Evolutionary conservation across 2,329 filamentous ascomycete species (phyloP), one percentile per base, ranked within the genome.

Genomic region (Hypoxylon sp.): DNA sequence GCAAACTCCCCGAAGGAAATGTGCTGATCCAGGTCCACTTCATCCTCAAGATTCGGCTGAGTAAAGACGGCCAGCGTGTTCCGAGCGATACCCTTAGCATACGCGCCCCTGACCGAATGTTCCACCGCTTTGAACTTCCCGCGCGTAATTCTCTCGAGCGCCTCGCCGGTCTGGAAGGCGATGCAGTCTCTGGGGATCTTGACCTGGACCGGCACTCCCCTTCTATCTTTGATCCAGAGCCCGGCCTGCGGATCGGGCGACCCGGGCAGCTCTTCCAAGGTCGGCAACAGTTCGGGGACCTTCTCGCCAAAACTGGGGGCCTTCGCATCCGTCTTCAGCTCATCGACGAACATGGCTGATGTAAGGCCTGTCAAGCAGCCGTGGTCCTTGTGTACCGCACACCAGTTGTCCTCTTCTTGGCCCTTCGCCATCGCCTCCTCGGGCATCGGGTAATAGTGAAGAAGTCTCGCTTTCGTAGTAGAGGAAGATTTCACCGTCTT

Each of bases 11-110:
- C 91, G 84, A 94, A 94, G 39, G 86, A 90, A 59, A 88, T 82
- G 37, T 86, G 84, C 71, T 87, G 83, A 74, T 85, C 81, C 60
- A 87, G 84, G 73, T 94, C 91, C 13, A 94, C 90, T 78, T 88
- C 85, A 70, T 94, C 91, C 71, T 87, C 91, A 63, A 98, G 78
- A 80, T 97, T 97, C 22, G 95, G 95, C 84, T 99, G 95, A 61
- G 94, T 99, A 74, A 98, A 99, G 8, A 98, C 93, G 0, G 95
- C 95, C 69, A 99, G 79, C 8, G 95, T 99, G 79, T 98, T 98
- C 62, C 91, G 82, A 26, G 91, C 91, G 62, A 94, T 84, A 26
- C 81, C 79, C 46, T 82, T 84, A 1, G 85, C 81, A 68, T 86
- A 84, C 4, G 91, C 89, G 0, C 94, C 94, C 68, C 90, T 85